These are phyloP conservation scores for Colletotrichum abscissum DNA, from an alignment of 2,329 filamentous ascomycete genomes.

Conservation along the genomic window DNA sequence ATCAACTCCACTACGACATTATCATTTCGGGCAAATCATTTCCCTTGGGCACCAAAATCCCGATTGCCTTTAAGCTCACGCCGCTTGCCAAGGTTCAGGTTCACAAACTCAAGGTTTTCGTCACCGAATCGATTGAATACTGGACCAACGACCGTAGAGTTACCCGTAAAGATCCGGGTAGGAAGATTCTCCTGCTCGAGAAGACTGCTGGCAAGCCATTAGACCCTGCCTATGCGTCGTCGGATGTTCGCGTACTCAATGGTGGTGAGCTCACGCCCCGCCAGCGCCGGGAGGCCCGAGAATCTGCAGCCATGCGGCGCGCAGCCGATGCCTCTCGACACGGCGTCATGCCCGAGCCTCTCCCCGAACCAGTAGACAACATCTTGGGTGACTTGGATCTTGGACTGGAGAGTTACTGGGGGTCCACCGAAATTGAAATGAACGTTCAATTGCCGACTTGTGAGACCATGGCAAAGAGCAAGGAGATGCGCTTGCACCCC, in stretches of 20 bases:
- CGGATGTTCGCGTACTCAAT: conserved; percentile 79
- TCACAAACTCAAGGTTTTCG: conserved; percentile 90
- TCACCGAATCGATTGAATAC: conserved; percentile 92
- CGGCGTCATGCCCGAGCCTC: conserved; percentile 50
- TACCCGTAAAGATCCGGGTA: conserved; percentile 83
- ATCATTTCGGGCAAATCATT: conserved; percentile 97
- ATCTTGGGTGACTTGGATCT: conserved; percentile 83
- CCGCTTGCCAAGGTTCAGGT: conserved; percentile 93
- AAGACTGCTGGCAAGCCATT: conserved; percentile 85
- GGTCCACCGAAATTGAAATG: conserved; percentile 94
- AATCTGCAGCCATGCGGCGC: conserved; percentile 59
- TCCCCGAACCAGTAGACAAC: conserved; percentile 72
- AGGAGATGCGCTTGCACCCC: conserved; percentile 76
- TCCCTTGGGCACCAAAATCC: conserved; percentile 86
- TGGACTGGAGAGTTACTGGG: conserved; percentile 78
- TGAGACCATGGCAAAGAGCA: conserved; percentile 83
- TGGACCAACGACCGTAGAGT: conserved; percentile 88
- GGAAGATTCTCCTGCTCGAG: conserved; percentile 88
- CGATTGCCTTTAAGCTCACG: conserved; percentile 93
- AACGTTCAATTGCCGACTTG: conserved; percentile 93
- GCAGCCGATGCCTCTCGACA: conserved; percentile 63
- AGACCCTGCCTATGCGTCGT: conserved; percentile 78
- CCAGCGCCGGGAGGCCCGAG: conserved; percentile 60
- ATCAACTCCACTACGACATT: conserved; percentile 95
- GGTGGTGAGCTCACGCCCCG: conserved; percentile 78